Evolutionary conservation across 23 red algal species (phyloP).

Genomic region (Gracilaria vermiculophylla): DNA sequence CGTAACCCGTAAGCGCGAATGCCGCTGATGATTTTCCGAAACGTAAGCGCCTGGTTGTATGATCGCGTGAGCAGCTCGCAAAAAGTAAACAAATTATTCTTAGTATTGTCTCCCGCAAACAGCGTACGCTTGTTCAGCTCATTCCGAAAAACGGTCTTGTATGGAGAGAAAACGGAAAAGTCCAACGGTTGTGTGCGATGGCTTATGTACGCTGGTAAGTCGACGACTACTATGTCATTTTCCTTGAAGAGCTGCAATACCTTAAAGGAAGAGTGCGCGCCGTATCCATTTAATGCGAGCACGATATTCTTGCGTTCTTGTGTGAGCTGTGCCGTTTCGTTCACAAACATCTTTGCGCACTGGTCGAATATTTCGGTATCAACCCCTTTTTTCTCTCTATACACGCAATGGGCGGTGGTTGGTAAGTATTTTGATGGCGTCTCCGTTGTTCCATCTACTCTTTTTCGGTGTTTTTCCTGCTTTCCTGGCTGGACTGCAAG

Average conservation of each 20-base stretch:
- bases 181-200: too few relatives aligned
- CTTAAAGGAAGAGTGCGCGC: background rate
- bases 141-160: too few relatives aligned
- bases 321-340: background rate
- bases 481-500: background rate
- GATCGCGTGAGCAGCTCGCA: background rate
- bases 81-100: background rate
- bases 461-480: too few relatives aligned
- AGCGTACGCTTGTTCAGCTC: background rate
- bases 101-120: background rate
- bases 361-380: slow-evolving; percentile 16
- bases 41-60: too few relatives aligned
- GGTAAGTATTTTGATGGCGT: background rate
- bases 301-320: background rate
- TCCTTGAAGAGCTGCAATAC: too few relatives aligned
- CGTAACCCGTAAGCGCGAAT: background rate
- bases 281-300: background rate
- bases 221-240: too few relatives aligned
- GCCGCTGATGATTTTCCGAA: background rate
- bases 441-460: background rate
- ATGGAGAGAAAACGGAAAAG: too few relatives aligned
- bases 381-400: slow-evolving; percentile 12
- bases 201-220: too few relatives aligned
- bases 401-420: background rate
- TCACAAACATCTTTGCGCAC: background rate